Conservation (phyloP, 768 basidiomycete species). For the Harrya chromipes region DNA sequence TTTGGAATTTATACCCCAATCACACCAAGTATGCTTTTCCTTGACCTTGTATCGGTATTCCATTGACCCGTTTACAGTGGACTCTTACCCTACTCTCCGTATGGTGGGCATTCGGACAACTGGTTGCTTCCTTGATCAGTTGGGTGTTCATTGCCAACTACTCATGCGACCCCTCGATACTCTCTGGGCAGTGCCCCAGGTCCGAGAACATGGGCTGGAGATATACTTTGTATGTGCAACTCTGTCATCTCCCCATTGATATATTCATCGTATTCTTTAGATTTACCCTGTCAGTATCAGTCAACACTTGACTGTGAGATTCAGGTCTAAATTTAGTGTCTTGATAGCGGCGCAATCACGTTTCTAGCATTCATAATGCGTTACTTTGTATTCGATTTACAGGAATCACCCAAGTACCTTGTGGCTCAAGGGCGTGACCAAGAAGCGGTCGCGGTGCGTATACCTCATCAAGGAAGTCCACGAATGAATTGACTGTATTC, state of each 20-base stretch:
- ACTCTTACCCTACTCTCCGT: constrained; percentile 53
- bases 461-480: not conserved
- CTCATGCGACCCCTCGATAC: constrained; percentile 40
- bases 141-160: constrained; percentile 57
- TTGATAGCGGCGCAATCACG: constrained; percentile 43
- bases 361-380: constrained; percentile 53
- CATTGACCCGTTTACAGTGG: constrained; percentile 33
- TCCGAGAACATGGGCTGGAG: constrained; percentile 60
- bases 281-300: constrained; percentile 37
- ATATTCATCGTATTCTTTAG: constrained; percentile 19
- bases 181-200: constrained; percentile 41
- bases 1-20: constrained; percentile 43
- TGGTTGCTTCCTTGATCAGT: constrained; percentile 48
- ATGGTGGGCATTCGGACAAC: constrained; percentile 53
- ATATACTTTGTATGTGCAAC: constrained; percentile 42
- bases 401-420: constrained; percentile 62
- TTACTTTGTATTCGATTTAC: constrained; percentile 54
- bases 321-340: not conserved
- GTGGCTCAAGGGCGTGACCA: constrained; percentile 54
- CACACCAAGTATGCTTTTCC: constrained; percentile 32
- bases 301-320: constrained; percentile 2
- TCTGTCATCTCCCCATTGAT: not conserved
- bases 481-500: not conserved
- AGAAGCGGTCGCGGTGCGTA: constrained; percentile 46
- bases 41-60: not conserved